A percentile compares a stretch with the other conserved stretches of the same genome.
These are phyloP conservation scores for Kluyveromyces sp. DNA, from an alignment of 1,139 yeast species.

Conservation along the genomic window DNA sequence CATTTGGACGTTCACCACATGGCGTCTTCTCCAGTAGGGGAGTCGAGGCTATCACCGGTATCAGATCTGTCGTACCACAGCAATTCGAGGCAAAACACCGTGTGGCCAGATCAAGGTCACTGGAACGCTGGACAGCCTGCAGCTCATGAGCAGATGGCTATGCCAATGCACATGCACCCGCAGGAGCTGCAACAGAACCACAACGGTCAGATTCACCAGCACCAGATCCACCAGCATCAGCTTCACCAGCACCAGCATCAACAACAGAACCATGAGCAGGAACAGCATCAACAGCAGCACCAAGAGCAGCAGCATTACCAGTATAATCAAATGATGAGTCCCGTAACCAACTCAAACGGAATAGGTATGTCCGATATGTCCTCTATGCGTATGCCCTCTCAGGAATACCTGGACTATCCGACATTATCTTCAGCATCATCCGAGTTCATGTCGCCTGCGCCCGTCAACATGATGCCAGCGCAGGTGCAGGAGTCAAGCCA, in stretches of 20 bases:
- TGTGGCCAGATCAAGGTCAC: conserved; percentile 9
- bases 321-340: conserved; percentile 1
- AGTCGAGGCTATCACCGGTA: conserved; percentile 4
- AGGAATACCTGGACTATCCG: conserved; percentile 4
- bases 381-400: conserved; percentile 3
- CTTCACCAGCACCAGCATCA: conserved; percentile 2
- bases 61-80: conserved; percentile 7
- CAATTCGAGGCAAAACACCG: conserved; percentile 7
- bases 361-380: conserved; percentile 5
- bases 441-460: conserved; percentile 2
- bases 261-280: not conserved
- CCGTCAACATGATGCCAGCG: conserved; percentile 8
- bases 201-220: not conserved
- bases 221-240: not conserved
- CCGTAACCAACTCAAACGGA: not conserved
- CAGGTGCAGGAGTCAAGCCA: conserved; percentile 1
- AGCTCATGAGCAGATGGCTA: conserved; percentile 11
- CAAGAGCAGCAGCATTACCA: not conserved
- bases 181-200: not conserved
- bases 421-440: conserved; percentile 4
- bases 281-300: conserved; percentile 1
- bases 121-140: conserved; percentile 20
- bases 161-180: conserved; percentile 9
- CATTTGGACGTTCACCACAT: conserved; percentile 2
- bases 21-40: conserved; percentile 4